These are phyloP conservation scores for Mortierella sp. DNA, from an alignment of 371 early-diverging fungal genomes.

Conservation along the genomic window DNA sequence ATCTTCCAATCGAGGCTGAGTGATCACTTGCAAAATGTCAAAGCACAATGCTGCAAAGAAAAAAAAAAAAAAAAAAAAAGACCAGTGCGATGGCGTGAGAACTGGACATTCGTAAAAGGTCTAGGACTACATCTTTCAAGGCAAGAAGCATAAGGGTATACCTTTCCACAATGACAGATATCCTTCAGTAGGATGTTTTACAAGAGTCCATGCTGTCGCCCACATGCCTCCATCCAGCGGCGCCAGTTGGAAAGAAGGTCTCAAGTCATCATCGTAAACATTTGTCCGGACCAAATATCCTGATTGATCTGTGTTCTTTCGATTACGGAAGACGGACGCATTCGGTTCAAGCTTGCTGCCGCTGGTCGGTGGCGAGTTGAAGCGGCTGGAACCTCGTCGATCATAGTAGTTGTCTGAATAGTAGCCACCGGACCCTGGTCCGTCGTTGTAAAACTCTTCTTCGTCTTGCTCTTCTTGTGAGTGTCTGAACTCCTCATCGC, in stretches of 20 bases:
- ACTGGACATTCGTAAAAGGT: not conserved
- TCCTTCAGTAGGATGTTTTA: conserved; percentile 73
- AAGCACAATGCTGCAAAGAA: conserved; percentile 77
- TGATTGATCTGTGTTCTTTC: conserved; percentile 55
- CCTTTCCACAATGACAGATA: conserved; percentile 73
- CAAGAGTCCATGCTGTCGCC: conserved; percentile 59
- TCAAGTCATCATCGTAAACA: conserved; percentile 65
- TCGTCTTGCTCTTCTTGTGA: conserved; percentile 36
- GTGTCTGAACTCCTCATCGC: conserved; percentile 48
- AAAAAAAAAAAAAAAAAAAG: not conserved
- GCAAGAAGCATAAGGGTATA: too few species aligned
- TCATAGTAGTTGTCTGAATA: conserved; percentile 22
- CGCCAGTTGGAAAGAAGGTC: conserved; percentile 70
- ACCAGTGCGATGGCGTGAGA: not conserved
- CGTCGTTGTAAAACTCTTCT: conserved; percentile 31
- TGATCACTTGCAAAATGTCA: conserved; percentile 72
- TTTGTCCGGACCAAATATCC: conserved; percentile 70
- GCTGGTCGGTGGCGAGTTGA: conserved; percentile 34
- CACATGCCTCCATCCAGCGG: conserved; percentile 69
- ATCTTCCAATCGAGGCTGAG: conserved; percentile 81
- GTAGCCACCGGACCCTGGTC: conserved; percentile 30
- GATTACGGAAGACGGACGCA: conserved; percentile 42
- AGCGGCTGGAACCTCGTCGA: conserved; percentile 55
- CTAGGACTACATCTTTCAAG: not conserved
- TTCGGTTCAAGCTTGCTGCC: conserved; percentile 40